Conservation (phyloP, 768 basidiomycete genomes). For the Tylopilus cervinicoccineus region DNA sequence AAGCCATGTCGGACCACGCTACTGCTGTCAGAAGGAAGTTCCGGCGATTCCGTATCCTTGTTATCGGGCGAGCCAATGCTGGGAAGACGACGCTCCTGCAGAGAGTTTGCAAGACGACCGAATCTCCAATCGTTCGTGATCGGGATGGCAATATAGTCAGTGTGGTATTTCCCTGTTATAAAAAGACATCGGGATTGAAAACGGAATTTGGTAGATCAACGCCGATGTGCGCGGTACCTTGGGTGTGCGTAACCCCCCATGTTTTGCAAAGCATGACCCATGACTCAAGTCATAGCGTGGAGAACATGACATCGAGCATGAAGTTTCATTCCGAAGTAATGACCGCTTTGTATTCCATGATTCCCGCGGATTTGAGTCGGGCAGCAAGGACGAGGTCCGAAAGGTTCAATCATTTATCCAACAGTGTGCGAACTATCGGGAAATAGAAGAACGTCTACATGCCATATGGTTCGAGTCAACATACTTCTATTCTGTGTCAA, state of each 20-base stretch:
- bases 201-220: not conserved
- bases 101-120: slow-evolving; percentile 34
- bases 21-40: no score
- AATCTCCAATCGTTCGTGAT: slow-evolving; percentile 29
- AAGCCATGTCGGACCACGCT: not conserved
- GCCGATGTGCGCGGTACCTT: not conserved
- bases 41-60: slow-evolving; percentile 34
- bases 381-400: slow-evolving; percentile 16
- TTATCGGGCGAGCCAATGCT: slow-evolving; percentile 45
- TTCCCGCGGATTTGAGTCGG: slow-evolving; percentile 39
- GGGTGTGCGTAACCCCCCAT: slow-evolving; percentile 5
- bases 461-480: no score
- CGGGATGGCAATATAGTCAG: slow-evolving; percentile 17
- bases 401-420: slow-evolving; percentile 35
- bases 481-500: no score
- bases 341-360: slow-evolving; percentile 39
- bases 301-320: slow-evolving; percentile 9
- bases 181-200: not conserved
- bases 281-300: not conserved
- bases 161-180: no score
- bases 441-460: no score
- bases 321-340: slow-evolving; percentile 27
- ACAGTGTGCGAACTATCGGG: slow-evolving; percentile 15
- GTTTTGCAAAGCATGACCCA: not conserved
- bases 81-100: slow-evolving; percentile 39